Evolutionary conservation across 1,139 yeast genomes (phyloP).

Genomic region (Fermentozyma sake): DNA sequence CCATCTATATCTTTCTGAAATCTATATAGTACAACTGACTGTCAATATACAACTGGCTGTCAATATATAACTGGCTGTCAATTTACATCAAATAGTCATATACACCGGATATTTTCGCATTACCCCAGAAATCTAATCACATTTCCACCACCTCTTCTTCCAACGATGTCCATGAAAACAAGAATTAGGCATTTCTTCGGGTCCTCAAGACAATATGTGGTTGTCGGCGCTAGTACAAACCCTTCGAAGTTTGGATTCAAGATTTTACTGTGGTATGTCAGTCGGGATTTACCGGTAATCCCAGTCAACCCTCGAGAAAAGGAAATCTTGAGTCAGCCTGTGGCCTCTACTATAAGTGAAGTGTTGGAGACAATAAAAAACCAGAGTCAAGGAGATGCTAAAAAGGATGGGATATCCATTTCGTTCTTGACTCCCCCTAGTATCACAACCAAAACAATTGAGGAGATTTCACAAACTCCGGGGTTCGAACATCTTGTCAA

Average conservation of each 20-base stretch:
- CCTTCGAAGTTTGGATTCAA: slow-evolving; percentile 67
- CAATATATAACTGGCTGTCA: too few species aligned
- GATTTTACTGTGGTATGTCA: slow-evolving; percentile 64
- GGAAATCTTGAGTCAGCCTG: slow-evolving; percentile 43
- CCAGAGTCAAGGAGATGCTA: slow-evolving; percentile 18
- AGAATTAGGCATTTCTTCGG: slow-evolving; percentile 48
- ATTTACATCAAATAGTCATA: too few species aligned
- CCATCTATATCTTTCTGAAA: too few species aligned
- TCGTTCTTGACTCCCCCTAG: slow-evolving; percentile 74
- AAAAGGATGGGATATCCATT: slow-evolving; percentile 44
- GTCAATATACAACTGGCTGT: too few species aligned
- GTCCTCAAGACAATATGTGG: slow-evolving; percentile 52
- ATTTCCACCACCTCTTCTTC: neutral
- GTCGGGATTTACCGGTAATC: slow-evolving; percentile 52
- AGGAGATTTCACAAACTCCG: slow-evolving; percentile 30
- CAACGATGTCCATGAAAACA: slow-evolving; percentile 34
- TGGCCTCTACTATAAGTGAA: slow-evolving; percentile 31
- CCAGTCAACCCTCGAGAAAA: slow-evolving; percentile 61
- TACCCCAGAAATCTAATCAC: neutral
- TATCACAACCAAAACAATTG: slow-evolving; percentile 47
- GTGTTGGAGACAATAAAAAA: slow-evolving; percentile 25
- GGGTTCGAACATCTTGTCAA: slow-evolving; percentile 35
- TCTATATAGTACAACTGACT: too few species aligned
- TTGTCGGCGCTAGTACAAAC: slow-evolving; percentile 70
- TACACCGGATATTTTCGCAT: too few species aligned